Conservation (phyloP, 2,329 filamentous ascomycete species). For the Westerdykella sp. region DNA sequence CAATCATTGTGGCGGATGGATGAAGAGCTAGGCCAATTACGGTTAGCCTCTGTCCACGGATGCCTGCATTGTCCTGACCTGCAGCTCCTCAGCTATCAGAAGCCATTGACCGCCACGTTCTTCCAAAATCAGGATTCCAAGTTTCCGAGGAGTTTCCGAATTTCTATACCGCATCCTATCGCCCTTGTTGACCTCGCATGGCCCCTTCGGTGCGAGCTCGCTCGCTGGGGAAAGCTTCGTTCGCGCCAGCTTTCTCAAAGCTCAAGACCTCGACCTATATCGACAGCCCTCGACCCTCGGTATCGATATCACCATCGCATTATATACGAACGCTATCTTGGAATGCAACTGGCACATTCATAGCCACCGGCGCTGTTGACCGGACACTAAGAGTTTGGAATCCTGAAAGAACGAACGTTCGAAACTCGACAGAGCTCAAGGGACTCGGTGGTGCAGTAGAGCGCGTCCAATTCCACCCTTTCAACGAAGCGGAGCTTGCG, state of each 20-base stretch:
- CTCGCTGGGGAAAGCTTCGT: conserved; percentile 62
- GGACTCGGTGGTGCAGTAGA: conserved; percentile 52
- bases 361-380: conserved; percentile 73
- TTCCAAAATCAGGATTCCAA: no score
- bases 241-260: conserved; percentile 59
- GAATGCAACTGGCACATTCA: conserved; percentile 76
- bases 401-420: conserved; percentile 66
- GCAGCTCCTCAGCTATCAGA: no score
- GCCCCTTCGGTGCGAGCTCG: conserved; percentile 44
- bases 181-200: conserved; percentile 12
- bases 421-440: conserved; percentile 64
- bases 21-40: no score
- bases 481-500: conserved; percentile 69
- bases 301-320: conserved; percentile 27
- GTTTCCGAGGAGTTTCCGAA: no score
- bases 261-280: conserved; percentile 65
- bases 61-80: no score
- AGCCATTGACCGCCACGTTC: no score
- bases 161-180: no score
- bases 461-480: conserved; percentile 71
- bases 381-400: conserved; percentile 74
- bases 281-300: conserved; percentile 34
- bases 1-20: no score
- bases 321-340: conserved; percentile 71
- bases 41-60: no score